Percentiles rank a stretch among this genome's conserved stretches.
phyloP scores from a whole-genome alignment of 2,329 filamentous ascomycete genomes.

The Ophiognomonia clavigignenti-juglandacearum region DNA sequence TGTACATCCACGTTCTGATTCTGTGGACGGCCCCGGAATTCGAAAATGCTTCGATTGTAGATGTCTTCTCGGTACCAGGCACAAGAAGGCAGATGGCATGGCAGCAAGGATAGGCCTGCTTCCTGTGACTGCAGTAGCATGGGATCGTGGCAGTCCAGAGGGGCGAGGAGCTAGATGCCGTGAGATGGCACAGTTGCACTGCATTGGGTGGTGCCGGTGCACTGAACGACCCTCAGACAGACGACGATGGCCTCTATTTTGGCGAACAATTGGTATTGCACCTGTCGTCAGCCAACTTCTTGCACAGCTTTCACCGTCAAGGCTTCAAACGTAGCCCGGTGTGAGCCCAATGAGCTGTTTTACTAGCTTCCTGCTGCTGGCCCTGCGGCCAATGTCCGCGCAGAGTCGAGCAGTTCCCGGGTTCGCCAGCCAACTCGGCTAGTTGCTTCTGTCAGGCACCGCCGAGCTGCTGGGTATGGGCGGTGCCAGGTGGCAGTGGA shows the following conservation, averaged over 20 bases:
- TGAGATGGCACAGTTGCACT: slow-evolving; percentile 1
- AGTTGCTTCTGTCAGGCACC: slow-evolving; percentile 11
- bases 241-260: not conserved
- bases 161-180: slow-evolving; percentile 1
- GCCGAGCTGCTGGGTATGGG: slow-evolving; percentile 3
- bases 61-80: not conserved
- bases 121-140: too few relatives aligned
- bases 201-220: not conserved
- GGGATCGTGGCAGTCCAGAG: slow-evolving; percentile 4
- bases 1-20: too few relatives aligned
- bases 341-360: not conserved
- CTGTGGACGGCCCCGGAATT: too few relatives aligned
- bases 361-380: not conserved
- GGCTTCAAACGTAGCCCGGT: slow-evolving; percentile 3
- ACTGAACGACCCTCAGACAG: not conserved
- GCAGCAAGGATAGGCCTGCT: slow-evolving; percentile 9
- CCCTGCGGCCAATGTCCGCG: slow-evolving; percentile 3
- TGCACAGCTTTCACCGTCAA: not conserved
- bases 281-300: too few relatives aligned
- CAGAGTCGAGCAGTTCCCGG: not conserved
- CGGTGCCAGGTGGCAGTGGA: slow-evolving; percentile 13
- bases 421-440: not conserved
- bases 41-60: too few relatives aligned
- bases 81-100: slow-evolving; percentile 3
- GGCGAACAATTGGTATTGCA: not conserved